Percentiles rank a stretch among this genome's conserved stretches.
These are phyloP conservation scores for Heliosperma pusillum DNA, from an alignment of 148 eudicot species.

Conservation along the genomic window DNA sequence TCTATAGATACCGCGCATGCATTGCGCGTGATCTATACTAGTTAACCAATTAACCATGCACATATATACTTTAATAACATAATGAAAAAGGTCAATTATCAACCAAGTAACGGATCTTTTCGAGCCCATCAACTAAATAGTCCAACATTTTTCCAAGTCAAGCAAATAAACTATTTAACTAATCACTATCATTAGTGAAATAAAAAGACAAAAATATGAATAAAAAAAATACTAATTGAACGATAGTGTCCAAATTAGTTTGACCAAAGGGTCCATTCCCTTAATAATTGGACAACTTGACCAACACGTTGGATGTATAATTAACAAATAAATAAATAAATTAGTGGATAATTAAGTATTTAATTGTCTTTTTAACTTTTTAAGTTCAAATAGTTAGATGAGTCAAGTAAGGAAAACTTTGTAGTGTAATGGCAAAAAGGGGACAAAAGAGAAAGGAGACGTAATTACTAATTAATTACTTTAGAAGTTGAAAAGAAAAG, in stretches of 20 bases:
- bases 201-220: not conserved
- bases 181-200: conserved; percentile 10
- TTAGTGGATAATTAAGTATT: conserved; percentile 9
- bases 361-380: not conserved
- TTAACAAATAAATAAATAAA: not conserved
- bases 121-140: conserved; percentile 31
- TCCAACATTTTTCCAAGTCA: conserved; percentile 18
- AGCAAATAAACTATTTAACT: conserved; percentile 15
- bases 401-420: conserved; percentile 6
- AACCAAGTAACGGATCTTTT: conserved; percentile 21
- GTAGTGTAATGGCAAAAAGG: conserved; percentile 8
- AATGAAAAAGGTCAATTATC: too few species aligned
- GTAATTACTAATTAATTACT: not conserved
- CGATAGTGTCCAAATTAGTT: conserved; percentile 14
- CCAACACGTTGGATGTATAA: conserved; percentile 13
- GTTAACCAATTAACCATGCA: too few species aligned
- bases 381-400: not conserved
- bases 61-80: too few species aligned
- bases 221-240: not conserved
- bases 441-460: not conserved
- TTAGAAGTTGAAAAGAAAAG: not conserved
- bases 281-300: conserved; percentile 25
- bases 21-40: too few species aligned
- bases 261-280: conserved; percentile 6
- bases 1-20: too few species aligned